Evolutionary conservation across 2,329 filamentous ascomycete genomes (phyloP).

Genomic region (Diaporthe eres): DNA sequence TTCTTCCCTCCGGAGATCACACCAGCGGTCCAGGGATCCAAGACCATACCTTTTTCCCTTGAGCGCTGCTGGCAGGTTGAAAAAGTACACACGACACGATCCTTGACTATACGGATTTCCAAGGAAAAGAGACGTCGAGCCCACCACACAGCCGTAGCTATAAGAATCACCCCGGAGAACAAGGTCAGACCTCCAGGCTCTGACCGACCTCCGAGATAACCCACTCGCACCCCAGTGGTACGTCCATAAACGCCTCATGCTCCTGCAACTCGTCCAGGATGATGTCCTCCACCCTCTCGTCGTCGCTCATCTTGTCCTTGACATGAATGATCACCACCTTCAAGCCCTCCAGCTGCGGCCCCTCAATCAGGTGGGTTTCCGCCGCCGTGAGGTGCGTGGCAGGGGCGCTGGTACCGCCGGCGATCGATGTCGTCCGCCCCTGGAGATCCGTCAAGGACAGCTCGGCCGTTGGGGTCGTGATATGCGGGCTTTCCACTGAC

Average conservation of each 20-base stretch:
- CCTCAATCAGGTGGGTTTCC: slow-evolving; percentile 38
- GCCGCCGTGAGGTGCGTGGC: slow-evolving; percentile 40
- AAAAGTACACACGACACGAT: not conserved
- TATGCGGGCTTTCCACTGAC: slow-evolving; percentile 56
- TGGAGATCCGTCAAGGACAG: slow-evolving; percentile 48
- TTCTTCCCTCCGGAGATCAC: not conserved
- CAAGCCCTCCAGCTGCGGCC: slow-evolving; percentile 75
- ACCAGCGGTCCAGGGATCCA: not conserved
- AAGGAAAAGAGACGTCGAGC: not conserved
- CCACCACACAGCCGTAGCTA: not conserved
- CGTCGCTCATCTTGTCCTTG: slow-evolving; percentile 87
- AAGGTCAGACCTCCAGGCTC: slow-evolving; percentile 63
- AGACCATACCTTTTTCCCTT: not conserved
- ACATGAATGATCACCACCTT: slow-evolving; percentile 93
- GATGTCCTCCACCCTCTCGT: slow-evolving; percentile 71
- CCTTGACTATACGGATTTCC: not conserved
- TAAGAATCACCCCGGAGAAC: too few relatives aligned
- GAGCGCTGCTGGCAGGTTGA: not conserved
- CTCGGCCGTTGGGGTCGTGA: slow-evolving; percentile 64
- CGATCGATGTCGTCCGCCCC: slow-evolving; percentile 33
- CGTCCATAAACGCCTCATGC: slow-evolving; percentile 69
- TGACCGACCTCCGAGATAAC: slow-evolving; percentile 78
- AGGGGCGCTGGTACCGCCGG: slow-evolving; percentile 14
- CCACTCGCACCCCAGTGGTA: slow-evolving; percentile 84
- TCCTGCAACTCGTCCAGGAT: slow-evolving; percentile 80